Evolutionary conservation across 208 protist genomes (phyloP).

Genomic region (Acanthamoeba triangularis): DNA sequence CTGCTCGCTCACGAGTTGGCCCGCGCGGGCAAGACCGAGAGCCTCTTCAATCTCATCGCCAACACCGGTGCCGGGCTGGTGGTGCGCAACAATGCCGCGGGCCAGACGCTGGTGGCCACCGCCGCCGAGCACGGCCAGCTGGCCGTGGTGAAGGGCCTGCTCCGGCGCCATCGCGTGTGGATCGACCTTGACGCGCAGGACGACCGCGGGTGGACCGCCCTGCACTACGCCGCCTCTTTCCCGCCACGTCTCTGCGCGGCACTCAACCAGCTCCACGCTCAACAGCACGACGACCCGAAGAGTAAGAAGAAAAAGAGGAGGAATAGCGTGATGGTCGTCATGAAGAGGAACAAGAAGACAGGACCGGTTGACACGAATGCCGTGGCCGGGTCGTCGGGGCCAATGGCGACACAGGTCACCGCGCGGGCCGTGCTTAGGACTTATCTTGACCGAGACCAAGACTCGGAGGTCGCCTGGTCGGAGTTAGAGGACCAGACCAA

Average conservation of each 20-base stretch:
- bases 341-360: background rate
- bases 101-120: background rate
- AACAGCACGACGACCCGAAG: background rate
- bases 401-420: too few species aligned
- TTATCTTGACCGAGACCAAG: background rate
- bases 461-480: background rate
- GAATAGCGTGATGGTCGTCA: background rate
- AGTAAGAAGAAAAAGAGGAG: too few species aligned
- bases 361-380: background rate
- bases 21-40: background rate
- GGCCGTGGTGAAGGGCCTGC: background rate
- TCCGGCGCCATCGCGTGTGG: background rate
- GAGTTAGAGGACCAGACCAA: background rate
- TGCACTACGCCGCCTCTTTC: background rate
- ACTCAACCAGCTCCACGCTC: too few species aligned
- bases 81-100: background rate
- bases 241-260: background rate
- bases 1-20: background rate
- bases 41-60: background rate
- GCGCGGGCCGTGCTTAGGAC: background rate
- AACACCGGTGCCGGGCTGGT: background rate
- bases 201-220: background rate
- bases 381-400: background rate
- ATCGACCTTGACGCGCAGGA: background rate
- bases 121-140: background rate